Percentiles rank a stretch among this genome's conserved stretches.
These are phyloP conservation scores for Ogataea nonfermentans DNA, from an alignment of 805 yeast species.

Conservation along the genomic window DNA sequence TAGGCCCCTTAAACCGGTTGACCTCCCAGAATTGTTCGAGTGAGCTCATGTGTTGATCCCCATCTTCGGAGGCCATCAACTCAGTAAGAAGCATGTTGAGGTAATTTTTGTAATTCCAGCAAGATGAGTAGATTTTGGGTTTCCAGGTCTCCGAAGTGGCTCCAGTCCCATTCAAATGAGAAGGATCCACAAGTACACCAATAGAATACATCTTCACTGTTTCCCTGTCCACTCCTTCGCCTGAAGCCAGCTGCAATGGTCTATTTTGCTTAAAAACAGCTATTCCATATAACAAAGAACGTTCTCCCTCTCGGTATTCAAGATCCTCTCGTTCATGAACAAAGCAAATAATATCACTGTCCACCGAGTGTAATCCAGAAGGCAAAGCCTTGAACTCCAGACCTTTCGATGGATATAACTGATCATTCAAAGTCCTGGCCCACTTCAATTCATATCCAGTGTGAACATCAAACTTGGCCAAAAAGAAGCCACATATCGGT, in stretches of 20 bases:
- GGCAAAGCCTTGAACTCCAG: slow-evolving; percentile 67
- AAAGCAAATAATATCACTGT: slow-evolving; percentile 54
- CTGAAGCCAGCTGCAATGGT: slow-evolving; percentile 14
- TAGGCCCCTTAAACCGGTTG: slow-evolving; percentile 33
- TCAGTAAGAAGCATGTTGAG: slow-evolving; percentile 34
- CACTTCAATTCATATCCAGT: slow-evolving; percentile 49
- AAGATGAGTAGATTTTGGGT: slow-evolving; percentile 40
- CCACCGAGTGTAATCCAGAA: slow-evolving; percentile 59
- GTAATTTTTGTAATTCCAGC: slow-evolving; percentile 43
- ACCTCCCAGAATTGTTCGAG: slow-evolving; percentile 30
- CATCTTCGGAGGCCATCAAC: slow-evolving; percentile 24
- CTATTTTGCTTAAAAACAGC: slow-evolving; percentile 49
- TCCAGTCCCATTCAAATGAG: slow-evolving; percentile 16
- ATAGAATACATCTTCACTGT: slow-evolving; percentile 61
- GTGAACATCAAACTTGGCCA: slow-evolving; percentile 51
- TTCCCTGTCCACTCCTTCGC: slow-evolving; percentile 35
- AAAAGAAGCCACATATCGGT: slow-evolving; percentile 43
- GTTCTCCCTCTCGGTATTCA: slow-evolving; percentile 13
- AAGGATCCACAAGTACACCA: slow-evolving; percentile 56
- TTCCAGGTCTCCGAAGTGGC: slow-evolving; percentile 33
- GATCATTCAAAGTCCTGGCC: slow-evolving; percentile 34
- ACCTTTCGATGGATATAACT: slow-evolving; percentile 35
- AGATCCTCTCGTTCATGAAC: slow-evolving; percentile 31
- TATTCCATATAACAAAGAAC: slow-evolving; percentile 43
- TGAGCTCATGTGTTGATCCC: slow-evolving; percentile 19